Evolutionary conservation across 805 yeast species (phyloP).

Genomic region (Myxozyma monticola): DNA sequence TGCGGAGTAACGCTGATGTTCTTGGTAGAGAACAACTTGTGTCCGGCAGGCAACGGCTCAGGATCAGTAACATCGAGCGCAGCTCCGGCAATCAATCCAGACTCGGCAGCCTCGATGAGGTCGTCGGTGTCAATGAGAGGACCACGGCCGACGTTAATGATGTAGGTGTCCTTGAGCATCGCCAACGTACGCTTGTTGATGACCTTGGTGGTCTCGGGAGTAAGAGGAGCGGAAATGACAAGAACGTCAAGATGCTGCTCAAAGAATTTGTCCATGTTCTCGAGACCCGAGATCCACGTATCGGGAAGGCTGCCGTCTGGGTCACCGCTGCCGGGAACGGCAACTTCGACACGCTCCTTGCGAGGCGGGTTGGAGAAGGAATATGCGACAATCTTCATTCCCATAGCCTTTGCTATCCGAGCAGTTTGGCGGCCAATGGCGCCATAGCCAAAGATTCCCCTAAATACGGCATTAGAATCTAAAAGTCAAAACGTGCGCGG

Average conservation of each 20-base stretch:
- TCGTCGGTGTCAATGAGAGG: conserved; percentile 49
- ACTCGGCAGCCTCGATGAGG: conserved; percentile 47
- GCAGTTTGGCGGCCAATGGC: conserved; percentile 69
- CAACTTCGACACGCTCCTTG: conserved; percentile 34
- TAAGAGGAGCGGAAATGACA: conserved; percentile 65
- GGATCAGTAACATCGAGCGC: conserved; percentile 71
- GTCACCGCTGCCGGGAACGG: conserved; percentile 55
- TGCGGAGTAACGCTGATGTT: conserved; percentile 30
- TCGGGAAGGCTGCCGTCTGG: conserved; percentile 40
- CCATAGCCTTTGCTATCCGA: conserved; percentile 52
- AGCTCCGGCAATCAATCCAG: conserved; percentile 59
- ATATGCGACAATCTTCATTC: conserved; percentile 54
- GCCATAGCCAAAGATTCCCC: conserved; percentile 71
- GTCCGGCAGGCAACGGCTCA: conserved; percentile 49
- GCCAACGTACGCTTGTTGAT: conserved; percentile 50
- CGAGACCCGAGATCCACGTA: conserved; percentile 52
- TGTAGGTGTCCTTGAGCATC: conserved; percentile 54
- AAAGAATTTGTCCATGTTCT: conserved; percentile 46
- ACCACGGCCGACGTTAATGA: conserved; percentile 55
- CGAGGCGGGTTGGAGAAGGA: conserved; percentile 28
- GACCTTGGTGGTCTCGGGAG: conserved; percentile 55
- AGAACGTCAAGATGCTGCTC: conserved; percentile 52
- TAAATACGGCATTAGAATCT: conserved; percentile 38
- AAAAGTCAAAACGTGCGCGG: not conserved
- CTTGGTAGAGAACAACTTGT: conserved; percentile 29